Conservation (phyloP, 129 eudicot genomes). For the Solidago caesia region DNA sequence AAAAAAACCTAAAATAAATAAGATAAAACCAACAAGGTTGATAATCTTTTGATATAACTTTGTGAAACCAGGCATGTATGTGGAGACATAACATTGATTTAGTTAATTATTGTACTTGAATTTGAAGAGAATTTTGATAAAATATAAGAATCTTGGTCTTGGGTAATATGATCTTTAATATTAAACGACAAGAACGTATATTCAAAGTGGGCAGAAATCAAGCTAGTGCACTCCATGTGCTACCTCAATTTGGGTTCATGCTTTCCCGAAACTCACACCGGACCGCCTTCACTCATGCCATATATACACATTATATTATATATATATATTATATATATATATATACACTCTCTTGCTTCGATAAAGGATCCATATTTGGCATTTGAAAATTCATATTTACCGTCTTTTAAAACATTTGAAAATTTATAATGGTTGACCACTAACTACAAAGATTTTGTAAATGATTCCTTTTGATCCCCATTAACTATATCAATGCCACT, state of each 20-base stretch:
- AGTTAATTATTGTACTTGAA: neutral
- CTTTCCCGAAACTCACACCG: constrained; percentile 46
- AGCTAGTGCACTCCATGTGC: constrained; percentile 58
- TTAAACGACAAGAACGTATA: constrained; percentile 49
- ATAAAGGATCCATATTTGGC: constrained; percentile 27
- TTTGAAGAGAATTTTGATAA: constrained; percentile 19
- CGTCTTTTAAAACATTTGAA: neutral
- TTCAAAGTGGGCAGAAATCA: constrained; percentile 31
- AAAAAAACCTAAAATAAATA: no score
- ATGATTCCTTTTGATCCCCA: constrained; percentile 27
- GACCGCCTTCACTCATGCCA: constrained; percentile 9
- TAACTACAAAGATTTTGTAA: neutral
- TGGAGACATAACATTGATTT: constrained; percentile 7
- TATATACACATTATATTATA: neutral
- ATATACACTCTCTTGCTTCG: constrained; percentile 16
- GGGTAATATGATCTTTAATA: constrained; percentile 36
- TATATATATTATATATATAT: neutral
- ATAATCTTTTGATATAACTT: neutral
- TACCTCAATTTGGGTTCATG: constrained; percentile 35
- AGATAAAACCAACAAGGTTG: no score
- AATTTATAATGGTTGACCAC: neutral
- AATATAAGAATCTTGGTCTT: constrained; percentile 38
- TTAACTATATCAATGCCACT: constrained; percentile 37
- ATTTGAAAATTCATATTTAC: neutral
- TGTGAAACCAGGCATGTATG: constrained; percentile 14